Percentiles rank a stretch among this genome's conserved stretches.
Conservation (phyloP, 441 rosid genomes). For the Dalechampia spathulata region DNA sequence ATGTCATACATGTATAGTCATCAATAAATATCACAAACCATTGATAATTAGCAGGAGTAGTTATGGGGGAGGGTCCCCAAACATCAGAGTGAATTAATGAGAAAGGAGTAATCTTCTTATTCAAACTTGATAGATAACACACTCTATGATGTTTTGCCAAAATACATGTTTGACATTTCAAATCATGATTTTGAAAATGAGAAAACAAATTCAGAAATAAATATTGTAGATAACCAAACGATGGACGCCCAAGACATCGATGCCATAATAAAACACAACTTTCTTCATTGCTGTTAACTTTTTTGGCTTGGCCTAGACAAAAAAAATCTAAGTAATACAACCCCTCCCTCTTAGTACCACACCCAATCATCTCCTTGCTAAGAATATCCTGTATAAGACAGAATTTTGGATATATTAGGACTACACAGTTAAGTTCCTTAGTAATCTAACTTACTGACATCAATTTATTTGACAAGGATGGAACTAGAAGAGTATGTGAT, state of each 20-base stretch:
- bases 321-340: neutral
- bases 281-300: neutral
- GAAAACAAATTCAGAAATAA: neutral
- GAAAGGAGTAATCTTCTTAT: too few species aligned
- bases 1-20: neutral
- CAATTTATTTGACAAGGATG: neutral
- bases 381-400: conserved; percentile 1
- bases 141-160: neutral
- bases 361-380: neutral
- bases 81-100: too few species aligned
- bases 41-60: neutral
- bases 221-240: neutral
- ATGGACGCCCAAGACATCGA: neutral
- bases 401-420: neutral
- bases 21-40: neutral
- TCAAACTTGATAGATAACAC: neutral
- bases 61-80: too few species aligned
- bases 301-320: neutral
- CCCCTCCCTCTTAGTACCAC: conserved; percentile 3
- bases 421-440: neutral
- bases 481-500: neutral
- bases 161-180: neutral
- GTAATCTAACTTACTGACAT: neutral
- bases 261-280: neutral
- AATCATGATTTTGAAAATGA: neutral